Evolutionary conservation across 208 protist genomes (phyloP), one percentile per base, ranked within the genome.

Genomic region (Crithidia mellificae): DNA sequence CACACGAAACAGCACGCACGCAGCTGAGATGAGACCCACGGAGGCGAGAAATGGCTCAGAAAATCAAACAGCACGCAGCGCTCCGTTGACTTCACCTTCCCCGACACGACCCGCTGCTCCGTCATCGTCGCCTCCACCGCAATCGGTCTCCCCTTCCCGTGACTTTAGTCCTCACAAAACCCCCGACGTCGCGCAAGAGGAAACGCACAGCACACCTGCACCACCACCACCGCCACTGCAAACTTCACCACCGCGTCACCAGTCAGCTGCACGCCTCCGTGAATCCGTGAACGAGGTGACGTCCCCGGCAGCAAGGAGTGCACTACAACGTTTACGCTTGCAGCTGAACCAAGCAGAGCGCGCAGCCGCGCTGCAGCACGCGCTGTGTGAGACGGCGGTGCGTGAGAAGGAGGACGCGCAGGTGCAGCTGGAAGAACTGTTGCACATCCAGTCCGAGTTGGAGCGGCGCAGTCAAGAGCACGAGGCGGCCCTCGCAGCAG

Each of bases 401-500:
- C 9, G 22, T 4, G 71, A 77, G 15, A 71, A 67, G 25, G 58
- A 43, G 12, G 64, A 66, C 22, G 30, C 71, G 41, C 71, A 53
- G 36, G 12, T 29, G 2, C 63, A 67, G 50, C 15, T 77, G 24
- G 57, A 61, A 15, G 49, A 49, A 58, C 34, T 77, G 41, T 24
- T 66, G 63, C 39, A 12, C 20, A 77, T 80, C 19, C 51, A 72
- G 27, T 22, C 46, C 11, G 74, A 76, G 70, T 62, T 77, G 49
- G 50, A 55, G 19, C 59, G 63, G 6, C 75, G 75, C 5, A 55
- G 41, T 7, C 61, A 72, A 61, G 51, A 39, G 61, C 30, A 55
- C n/a, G 68, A 63, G 51, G 20, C 11, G 19, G 39, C 29, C 11
- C 2, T 61, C 6, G 27, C 30, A 25, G 22, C 36, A 2, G 63